Percentiles rank a stretch among this genome's conserved stretches.
Conservation (phyloP, 768 basidiomycete species). For the Naganishia friedmannii region DNA sequence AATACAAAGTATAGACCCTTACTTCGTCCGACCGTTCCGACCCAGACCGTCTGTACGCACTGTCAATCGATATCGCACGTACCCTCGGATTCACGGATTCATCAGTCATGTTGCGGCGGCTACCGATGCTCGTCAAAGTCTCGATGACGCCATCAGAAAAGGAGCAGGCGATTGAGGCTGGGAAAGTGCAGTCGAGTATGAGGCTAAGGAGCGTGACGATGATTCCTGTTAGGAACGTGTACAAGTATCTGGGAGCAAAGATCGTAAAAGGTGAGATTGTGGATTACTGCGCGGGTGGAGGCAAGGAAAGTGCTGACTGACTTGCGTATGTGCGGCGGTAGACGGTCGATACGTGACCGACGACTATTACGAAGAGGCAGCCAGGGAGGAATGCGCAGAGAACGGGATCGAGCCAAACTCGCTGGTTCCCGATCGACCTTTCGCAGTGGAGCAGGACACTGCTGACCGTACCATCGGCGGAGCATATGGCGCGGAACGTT, state of each 20-base stretch:
- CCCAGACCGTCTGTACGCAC: conserved; percentile 81
- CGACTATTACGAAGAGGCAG: conserved; percentile 91
- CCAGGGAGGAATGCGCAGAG: conserved; percentile 70
- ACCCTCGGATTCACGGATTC: conserved; percentile 95
- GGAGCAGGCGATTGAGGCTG: conserved; percentile 81
- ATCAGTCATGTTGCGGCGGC: conserved; percentile 94
- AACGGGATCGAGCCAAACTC: conserved; percentile 79
- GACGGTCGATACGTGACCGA: conserved; percentile 90
- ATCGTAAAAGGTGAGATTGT: conserved; percentile 79
- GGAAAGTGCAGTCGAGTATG: conserved; percentile 82
- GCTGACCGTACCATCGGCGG: conserved; percentile 27
- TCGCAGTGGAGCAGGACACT: conserved; percentile 55
- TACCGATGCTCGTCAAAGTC: conserved; percentile 83
- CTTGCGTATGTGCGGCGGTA: conserved; percentile 50
- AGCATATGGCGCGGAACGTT: conserved; percentile 48
- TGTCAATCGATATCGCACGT: conserved; percentile 94
- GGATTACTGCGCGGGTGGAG: no score
- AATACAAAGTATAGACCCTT: conserved; percentile 86
- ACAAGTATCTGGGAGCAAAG: conserved; percentile 89
- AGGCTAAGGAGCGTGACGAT: conserved; percentile 89
- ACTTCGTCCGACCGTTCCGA: conserved; percentile 72
- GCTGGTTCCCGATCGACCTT: conserved; percentile 55
- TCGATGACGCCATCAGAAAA: conserved; percentile 86
- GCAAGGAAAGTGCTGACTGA: no score
- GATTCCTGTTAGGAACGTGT: conserved; percentile 85